phyloP scores from a whole-genome alignment of 768 basidiomycete species.

The Termitomyces bulborhizus region DNA sequence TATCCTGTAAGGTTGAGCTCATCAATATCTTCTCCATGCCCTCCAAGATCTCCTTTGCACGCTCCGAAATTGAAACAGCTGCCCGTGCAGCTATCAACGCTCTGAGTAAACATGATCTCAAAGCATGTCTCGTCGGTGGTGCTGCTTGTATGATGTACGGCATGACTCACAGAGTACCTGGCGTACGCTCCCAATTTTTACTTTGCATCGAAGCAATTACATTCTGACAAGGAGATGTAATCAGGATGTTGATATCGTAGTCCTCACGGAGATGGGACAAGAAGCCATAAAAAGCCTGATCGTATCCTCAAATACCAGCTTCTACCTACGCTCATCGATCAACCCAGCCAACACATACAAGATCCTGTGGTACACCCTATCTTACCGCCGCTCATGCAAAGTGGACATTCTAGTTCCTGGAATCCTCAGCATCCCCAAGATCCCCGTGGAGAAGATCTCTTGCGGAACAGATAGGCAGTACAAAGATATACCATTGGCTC shows the following conservation, averaged over 20 bases:
- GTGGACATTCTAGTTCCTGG: slow-evolving; percentile 34
- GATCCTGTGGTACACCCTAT: slow-evolving; percentile 33
- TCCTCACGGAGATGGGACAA: slow-evolving; percentile 25
- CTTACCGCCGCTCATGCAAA: slow-evolving; percentile 21
- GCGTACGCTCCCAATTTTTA: slow-evolving; percentile 15
- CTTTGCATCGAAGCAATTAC: background rate
- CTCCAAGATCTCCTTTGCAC: background rate
- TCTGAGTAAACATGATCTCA: slow-evolving; percentile 18
- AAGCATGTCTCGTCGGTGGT: slow-evolving; percentile 33
- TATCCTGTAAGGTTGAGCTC: background rate
- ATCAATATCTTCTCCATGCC: background rate
- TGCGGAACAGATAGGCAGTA: slow-evolving; percentile 3
- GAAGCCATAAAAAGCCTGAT: slow-evolving; percentile 37
- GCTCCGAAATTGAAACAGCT: slow-evolving; percentile 17
- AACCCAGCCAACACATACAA: slow-evolving; percentile 33
- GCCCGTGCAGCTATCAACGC: slow-evolving; percentile 20
- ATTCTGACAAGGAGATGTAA: background rate
- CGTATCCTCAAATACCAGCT: slow-evolving; percentile 21
- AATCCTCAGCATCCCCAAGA: slow-evolving; percentile 27
- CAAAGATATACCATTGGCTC: slow-evolving; percentile 28
- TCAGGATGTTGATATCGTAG: slow-evolving; percentile 43
- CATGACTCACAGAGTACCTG: slow-evolving; percentile 26
- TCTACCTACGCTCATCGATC: slow-evolving; percentile 31
- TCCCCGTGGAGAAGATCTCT: slow-evolving; percentile 18
- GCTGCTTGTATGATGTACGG: slow-evolving; percentile 33